Evolutionary conservation across 73 alveolate genomes (phyloP), one percentile per base, ranked within the genome.

Genomic region (Loxodes magnus): DNA sequence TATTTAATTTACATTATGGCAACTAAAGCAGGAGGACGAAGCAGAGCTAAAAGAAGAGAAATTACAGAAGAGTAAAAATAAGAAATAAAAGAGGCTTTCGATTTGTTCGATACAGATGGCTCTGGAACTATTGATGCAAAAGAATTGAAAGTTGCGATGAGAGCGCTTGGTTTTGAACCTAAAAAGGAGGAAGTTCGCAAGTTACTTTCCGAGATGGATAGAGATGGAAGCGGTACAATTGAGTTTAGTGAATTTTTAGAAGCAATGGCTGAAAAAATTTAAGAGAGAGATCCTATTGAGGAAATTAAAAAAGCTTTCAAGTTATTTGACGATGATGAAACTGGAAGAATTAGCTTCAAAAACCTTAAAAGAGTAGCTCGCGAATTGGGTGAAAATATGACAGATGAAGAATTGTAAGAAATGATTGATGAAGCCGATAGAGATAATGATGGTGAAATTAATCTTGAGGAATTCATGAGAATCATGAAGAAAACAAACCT

Each of bases 81-180:
- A 59, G 93, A 79, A 42, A 77, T 79, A 43, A 76, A 71, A 59
- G 93, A 79, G 51, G 90, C 90, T 28, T 79, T 79, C 56, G 93
- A 79, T 50, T 60, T 79, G 29, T 79, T 79, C 52, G 93, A 79
- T 51, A 83, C 94, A 34, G 94, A 86, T 57, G 84, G 90, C 5
- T 59, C 92, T 31, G 96, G 96, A 26, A 80, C 83, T 57, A 87
- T 92, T 52, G 97, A 92, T 54, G 89, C 96, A 21, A 88, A 90
- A 72, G 98, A 75, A 74, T 86, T 90, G 25, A 90, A 87, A 55
- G 99, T 91, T 16, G 99, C 99, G 38, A 93, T 93, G 99, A 56
- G 98, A 24, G 97, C 99, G 14, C 84, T 93, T 28, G 99, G 99
- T 15, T 93, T 91, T 57, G 99, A 93, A 68, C 97, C 99, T 20